These are phyloP conservation scores for Fusarium albidum DNA, from an alignment of 2,329 filamentous ascomycete genomes.

Conservation along the genomic window DNA sequence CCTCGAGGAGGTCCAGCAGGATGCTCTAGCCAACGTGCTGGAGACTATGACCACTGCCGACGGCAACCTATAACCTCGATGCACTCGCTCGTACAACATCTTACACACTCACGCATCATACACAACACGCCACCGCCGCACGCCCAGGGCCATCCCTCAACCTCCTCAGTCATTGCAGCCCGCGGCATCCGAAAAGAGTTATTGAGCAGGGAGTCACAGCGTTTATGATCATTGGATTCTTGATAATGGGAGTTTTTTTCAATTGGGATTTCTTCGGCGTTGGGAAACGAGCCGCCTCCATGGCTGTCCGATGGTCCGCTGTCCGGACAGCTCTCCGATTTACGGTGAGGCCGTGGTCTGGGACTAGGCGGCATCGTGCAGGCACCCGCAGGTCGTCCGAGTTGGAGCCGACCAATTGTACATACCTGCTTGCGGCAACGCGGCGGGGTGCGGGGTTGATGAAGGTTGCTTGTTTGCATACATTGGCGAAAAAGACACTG, in stretches of 20 bases:
- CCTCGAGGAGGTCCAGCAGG: conserved; percentile 66
- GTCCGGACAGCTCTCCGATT: conserved; percentile 34
- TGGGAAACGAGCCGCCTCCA: conserved; percentile 14
- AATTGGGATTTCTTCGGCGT: conserved; percentile 25
- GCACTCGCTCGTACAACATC: not conserved
- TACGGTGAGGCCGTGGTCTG: conserved; percentile 12
- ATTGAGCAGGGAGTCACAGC: conserved; percentile 40
- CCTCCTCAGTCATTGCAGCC: conserved; percentile 6
- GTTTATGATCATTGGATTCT: conserved; percentile 33
- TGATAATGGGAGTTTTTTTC: conserved; percentile 24
- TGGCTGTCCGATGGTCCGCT: conserved; percentile 5
- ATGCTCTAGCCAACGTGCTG: conserved; percentile 66
- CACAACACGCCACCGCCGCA: conserved; percentile 1
- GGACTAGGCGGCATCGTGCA: conserved; percentile 22
- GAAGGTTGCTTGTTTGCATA: conserved; percentile 26
- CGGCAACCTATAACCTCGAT: conserved; percentile 26
- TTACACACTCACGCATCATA: conserved; percentile 1
- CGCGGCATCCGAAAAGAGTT: conserved; percentile 23
- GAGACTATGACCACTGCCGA: conserved; percentile 54
- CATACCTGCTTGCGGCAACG: conserved; percentile 29
- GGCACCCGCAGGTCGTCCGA: conserved; percentile 36
- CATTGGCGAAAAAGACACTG: conserved; percentile 29
- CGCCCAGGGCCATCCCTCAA: conserved; percentile 1
- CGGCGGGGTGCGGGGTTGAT: conserved; percentile 27
- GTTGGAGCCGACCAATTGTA: conserved; percentile 32